Evolutionary conservation across 163 green algal genomes (phyloP), one percentile per base, ranked within the genome.

Genomic region (Prototheca wickerhamii): DNA sequence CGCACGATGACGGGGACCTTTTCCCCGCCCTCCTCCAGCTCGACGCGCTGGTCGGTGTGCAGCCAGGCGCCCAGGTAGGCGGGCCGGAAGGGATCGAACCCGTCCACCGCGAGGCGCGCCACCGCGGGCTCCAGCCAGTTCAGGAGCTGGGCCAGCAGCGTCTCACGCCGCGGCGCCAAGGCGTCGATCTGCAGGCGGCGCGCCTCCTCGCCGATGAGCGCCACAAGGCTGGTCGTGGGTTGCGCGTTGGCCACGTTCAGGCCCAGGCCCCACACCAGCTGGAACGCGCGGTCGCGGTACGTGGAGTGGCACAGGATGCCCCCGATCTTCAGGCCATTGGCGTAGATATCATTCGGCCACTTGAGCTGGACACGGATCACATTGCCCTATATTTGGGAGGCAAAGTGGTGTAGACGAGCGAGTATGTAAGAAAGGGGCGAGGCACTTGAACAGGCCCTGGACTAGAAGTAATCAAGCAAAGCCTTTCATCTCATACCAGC

Each of bases 281-380:
- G 68, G 65, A 96, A 95, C 40, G 66, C 53, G 37, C 56, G 46
- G 21, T 72, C 35, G 0, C 74, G 46, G 56, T 83, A 98, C 0
- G 81, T 85, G 31, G 84, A 92, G 55, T 95, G 85, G 67, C 94
- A 95, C 42, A 98, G 84, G 4, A 96, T 80, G 55, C 92, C 92
- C 0, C 85, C 92, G 17, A 98, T 72, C 76, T 98, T 98, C 23
- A 90, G 63, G 25, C 65, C 70, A 1, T 55, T 32, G 12, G 54
- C 64, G 78, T 97, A 97, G 4, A 98, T 78, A 70, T 98, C 92
- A 59, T 98, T 98, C 42, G 92, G 92, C 92, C 92, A 98, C 70
- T 98, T 98, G 62, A 98, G 92, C 28, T 76, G 71, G 17, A 97
- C 67, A 31, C 0, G 17, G n/a, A 51, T 60, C 21, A 29, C 30